phyloP scores from a whole-genome alignment of 1,139 yeast species.

The Suhomyces bokatorum region DNA sequence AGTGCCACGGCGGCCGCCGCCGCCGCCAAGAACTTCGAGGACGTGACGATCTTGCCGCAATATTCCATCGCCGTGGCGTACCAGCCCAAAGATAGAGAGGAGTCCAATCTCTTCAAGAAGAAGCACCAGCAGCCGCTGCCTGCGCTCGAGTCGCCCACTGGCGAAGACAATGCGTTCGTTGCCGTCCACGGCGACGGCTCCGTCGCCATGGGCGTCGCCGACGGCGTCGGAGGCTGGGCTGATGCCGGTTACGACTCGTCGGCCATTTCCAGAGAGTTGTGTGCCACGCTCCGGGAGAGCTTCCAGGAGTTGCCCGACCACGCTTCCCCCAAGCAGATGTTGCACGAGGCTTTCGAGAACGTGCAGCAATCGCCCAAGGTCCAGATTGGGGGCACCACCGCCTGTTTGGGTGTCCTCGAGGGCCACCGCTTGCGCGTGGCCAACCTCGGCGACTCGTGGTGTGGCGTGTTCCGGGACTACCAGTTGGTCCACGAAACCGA shows the following conservation, averaged over 20 bases:
- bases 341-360: conserved; percentile 55
- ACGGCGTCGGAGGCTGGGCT: conserved; percentile 98
- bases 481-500: conserved; percentile 65
- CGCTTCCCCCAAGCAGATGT: conserved; percentile 49
- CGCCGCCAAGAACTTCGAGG: conserved; percentile 23
- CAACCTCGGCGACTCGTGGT: conserved; percentile 94
- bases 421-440: conserved; percentile 58
- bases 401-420: conserved; percentile 76
- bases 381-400: conserved; percentile 94
- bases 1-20: conserved; percentile 13
- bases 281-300: conserved; percentile 37
- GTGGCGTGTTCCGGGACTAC: conserved; percentile 75
- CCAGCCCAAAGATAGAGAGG: conserved; percentile 68
- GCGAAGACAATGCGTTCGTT: conserved; percentile 83
- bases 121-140: conserved; percentile 34
- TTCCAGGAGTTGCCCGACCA: conserved; percentile 25
- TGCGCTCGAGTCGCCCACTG: conserved; percentile 60
- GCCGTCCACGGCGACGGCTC: conserved; percentile 47
- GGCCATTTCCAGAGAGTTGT: conserved; percentile 72
- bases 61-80: conserved; percentile 68
- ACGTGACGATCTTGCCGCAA: conserved; percentile 30
- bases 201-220: conserved; percentile 85
- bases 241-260: conserved; percentile 89
- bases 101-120: conserved; percentile 43
- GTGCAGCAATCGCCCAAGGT: conserved; percentile 59